Percentiles rank a stretch among this genome's conserved stretches.
phyloP scores from a whole-genome alignment of 805 yeast genomes.

The Suhomyces canberraensis region DNA sequence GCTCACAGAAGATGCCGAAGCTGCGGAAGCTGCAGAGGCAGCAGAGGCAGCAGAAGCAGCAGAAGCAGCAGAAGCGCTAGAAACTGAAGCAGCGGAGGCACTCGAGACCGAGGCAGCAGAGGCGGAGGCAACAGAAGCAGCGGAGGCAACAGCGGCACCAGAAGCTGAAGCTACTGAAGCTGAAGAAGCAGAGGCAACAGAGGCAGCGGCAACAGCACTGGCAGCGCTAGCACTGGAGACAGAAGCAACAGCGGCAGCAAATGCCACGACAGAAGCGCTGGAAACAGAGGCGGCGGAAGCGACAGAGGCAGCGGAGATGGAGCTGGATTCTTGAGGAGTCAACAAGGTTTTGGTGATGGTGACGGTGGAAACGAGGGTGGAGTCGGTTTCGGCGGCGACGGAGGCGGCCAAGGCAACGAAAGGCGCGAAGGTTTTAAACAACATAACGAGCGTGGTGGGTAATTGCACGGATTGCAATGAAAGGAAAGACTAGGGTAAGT shows the following conservation, averaged over 20 bases:
- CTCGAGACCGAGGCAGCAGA: slow-evolving; percentile 13
- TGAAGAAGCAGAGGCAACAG: slow-evolving; percentile 13
- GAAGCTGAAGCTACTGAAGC: slow-evolving; percentile 13
- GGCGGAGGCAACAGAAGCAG: slow-evolving; percentile 12
- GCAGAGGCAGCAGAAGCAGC: slow-evolving; percentile 16
- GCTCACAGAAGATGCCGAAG: slow-evolving; percentile 15
- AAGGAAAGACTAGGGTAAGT: slow-evolving; percentile 14
- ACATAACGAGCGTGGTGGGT: slow-evolving; percentile 10
- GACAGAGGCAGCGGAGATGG: slow-evolving; percentile 17
- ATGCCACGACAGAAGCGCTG: slow-evolving; percentile 12
- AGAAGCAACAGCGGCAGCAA: slow-evolving; percentile 15
- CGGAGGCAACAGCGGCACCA: slow-evolving; percentile 10
- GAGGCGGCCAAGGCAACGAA: slow-evolving; percentile 10
- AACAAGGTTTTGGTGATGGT: slow-evolving; percentile 46
- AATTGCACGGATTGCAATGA: slow-evolving; percentile 3
- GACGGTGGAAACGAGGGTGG: slow-evolving; percentile 42
- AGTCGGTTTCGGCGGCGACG: slow-evolving; percentile 23
- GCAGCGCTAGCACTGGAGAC: slow-evolving; percentile 18
- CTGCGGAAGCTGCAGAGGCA: slow-evolving; percentile 17
- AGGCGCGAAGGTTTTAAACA: slow-evolving; percentile 12
- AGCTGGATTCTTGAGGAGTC: slow-evolving; percentile 44
- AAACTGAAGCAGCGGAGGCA: slow-evolving; percentile 11
- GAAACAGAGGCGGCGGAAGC: slow-evolving; percentile 3
- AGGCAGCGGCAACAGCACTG: slow-evolving; percentile 29
- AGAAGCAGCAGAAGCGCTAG: slow-evolving; percentile 16